Evolutionary conservation across 148 eudicot species (phyloP), one percentile per base, ranked within the genome.

Genomic region (Diospyros lotus): DNA sequence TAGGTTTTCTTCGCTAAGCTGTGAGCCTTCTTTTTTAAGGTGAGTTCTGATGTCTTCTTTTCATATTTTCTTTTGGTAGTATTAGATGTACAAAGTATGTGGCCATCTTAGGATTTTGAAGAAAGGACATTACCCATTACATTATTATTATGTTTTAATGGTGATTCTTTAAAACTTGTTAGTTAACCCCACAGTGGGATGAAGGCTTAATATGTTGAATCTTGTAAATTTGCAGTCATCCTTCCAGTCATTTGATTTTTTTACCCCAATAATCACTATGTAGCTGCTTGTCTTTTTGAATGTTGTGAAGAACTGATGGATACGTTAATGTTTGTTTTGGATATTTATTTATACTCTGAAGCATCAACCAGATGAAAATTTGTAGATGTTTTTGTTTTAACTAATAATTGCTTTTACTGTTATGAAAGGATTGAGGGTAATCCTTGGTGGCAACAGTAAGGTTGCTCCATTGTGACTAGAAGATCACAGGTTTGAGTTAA

Each of bases 1-100:
- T 72, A 71, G 79, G 63, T 79, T 68, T 76, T 78, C 80, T 64
- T 73, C 82, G 48, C 76, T 80, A 66, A 85, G 77, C 78, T 85
- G 83, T 64, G 68, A 72, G 66, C 82, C 78, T 76, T 28, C 28
- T 28, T 76, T 79, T 72, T 77, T 85, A 69, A 80, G 89, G 94
- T 88, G 75, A 85, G 80, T 55, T 46, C 15, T 53, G 63, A 17
- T 56, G 46, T 28, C 15, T 55, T 55, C 8, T 71, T 38, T 13
- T 12, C 44, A 2, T 41, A 3, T n/a, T 18, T 60, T n/a, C 51
- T 46, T 52, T 46, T 45, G 10, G 68, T 13, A 62, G 14, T 62
- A 62, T 59, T 17, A 59, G 38, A 59, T 59, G n/a, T 9, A 13
- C 12, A 14, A 55, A 9, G 59, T 55, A 55, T 55, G 12, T 55